Conservation (phyloP, 495 filamentous ascomycete species). For the Podospora didyma region DNA sequence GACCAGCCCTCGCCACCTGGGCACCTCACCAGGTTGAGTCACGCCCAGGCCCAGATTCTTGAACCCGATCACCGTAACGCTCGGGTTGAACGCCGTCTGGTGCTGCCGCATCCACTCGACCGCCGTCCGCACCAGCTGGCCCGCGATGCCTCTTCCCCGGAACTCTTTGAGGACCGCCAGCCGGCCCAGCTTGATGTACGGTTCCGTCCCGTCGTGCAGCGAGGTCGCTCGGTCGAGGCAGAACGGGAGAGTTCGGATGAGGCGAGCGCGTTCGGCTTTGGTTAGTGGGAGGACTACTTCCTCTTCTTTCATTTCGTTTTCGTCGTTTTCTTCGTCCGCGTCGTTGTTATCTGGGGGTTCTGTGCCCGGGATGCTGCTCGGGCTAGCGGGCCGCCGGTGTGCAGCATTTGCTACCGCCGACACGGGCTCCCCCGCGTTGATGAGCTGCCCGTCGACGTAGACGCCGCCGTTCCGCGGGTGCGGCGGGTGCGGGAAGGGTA, state of each 20-base stretch:
- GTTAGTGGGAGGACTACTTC: neutral
- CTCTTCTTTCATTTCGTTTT: neutral
- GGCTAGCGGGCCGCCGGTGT: neutral
- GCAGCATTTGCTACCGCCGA: neutral
- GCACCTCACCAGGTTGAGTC: conserved; percentile 11
- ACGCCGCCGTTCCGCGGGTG: conserved; percentile 47
- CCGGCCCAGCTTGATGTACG: conserved; percentile 74
- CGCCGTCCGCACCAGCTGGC: conserved; percentile 58
- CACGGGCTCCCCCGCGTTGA: conserved; percentile 6
- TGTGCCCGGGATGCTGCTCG: neutral
- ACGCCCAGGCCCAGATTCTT: conserved; percentile 28
- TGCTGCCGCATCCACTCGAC: conserved; percentile 59
- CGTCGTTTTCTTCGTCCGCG: neutral
- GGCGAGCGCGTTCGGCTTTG: neutral
- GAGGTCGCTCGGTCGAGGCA: conserved; percentile 37
- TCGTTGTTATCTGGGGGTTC: neutral
- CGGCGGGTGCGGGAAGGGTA: conserved; percentile 68
- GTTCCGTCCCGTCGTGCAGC: conserved; percentile 56
- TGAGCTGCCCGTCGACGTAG: conserved; percentile 34
- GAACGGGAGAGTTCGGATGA: conserved; percentile 18
- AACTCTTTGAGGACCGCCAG: conserved; percentile 63
- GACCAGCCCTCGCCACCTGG: conserved; percentile 63
- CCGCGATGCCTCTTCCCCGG: conserved; percentile 59
- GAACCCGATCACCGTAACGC: conserved; percentile 39
- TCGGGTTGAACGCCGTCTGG: conserved; percentile 47